A percentile compares a stretch with the other conserved stretches of the same genome.
phyloP scores from a whole-genome alignment of 768 basidiomycete species.

The Xanthoconium stramineum region DNA sequence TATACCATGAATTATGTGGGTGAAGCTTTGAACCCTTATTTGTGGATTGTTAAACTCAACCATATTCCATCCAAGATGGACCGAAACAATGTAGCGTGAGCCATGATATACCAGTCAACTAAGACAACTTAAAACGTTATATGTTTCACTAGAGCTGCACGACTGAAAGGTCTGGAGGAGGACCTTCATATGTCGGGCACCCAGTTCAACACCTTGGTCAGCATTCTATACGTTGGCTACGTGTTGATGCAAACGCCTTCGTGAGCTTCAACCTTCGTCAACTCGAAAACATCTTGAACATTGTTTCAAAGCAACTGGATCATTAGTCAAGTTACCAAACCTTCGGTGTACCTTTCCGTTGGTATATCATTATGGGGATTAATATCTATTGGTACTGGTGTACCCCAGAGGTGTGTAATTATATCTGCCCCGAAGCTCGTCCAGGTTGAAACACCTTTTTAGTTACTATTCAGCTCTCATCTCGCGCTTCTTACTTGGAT shows the following conservation, averaged over 20 bases:
- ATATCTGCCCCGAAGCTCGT: background rate
- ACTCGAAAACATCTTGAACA: background rate
- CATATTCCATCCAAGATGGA: constrained; percentile 46
- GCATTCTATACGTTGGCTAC: constrained; percentile 67
- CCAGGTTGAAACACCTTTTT: background rate
- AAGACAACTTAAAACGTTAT: background rate
- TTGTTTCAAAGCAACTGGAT: constrained; percentile 55
- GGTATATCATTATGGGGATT: constrained; percentile 24
- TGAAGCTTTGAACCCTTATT: background rate
- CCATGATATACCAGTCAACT: background rate
- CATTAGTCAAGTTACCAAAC: constrained; percentile 58
- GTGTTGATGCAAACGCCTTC: constrained; percentile 74
- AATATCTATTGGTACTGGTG: background rate
- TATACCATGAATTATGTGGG: constrained; percentile 49
- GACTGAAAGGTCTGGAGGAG: constrained; percentile 64
- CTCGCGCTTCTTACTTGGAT: background rate
- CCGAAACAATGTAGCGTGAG: constrained; percentile 63
- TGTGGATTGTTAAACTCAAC: background rate
- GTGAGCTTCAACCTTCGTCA: constrained; percentile 33
- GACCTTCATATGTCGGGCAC: constrained; percentile 60
- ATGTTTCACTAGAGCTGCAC: constrained; percentile 51
- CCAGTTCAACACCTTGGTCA: constrained; percentile 65
- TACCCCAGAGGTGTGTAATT: background rate
- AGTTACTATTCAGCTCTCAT: background rate
- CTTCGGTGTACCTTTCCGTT: constrained; percentile 60